These are phyloP conservation scores for Neospora caninum DNA, from an alignment of 169 alveolate species.

Conservation along the genomic window DNA sequence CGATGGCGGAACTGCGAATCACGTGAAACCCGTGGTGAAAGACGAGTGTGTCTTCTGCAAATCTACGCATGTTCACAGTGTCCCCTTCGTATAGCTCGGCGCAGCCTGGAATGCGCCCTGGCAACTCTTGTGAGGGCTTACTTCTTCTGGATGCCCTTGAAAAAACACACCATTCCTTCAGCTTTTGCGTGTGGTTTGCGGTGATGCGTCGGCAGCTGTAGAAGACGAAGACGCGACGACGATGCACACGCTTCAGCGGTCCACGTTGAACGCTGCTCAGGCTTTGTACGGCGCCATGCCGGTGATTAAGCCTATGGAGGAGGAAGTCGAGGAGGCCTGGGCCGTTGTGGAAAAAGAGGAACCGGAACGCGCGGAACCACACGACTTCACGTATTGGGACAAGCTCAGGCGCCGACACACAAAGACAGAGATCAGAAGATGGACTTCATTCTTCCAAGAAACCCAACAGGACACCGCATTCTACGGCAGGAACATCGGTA, in stretches of 20 bases:
- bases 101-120: too few species aligned
- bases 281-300: slow-evolving; percentile 1
- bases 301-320: slow-evolving; percentile 24
- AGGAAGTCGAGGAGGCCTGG: not conserved
- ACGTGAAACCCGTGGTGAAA: too few species aligned
- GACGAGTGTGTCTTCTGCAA: too few species aligned
- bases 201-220: not conserved
- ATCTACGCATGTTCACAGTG: too few species aligned
- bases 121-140: too few species aligned
- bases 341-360: not conserved
- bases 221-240: not conserved
- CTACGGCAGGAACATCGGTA: slow-evolving; percentile 31
- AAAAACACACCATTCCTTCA: too few species aligned
- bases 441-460: slow-evolving; percentile 16
- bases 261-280: not conserved
- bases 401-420: slow-evolving; percentile 39
- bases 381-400: slow-evolving; percentile 55
- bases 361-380: not conserved
- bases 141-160: too few species aligned
- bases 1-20: too few species aligned
- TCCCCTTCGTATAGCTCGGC: too few species aligned
- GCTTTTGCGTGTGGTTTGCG: not conserved
- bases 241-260: not conserved
- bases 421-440: slow-evolving; percentile 38
- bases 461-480: slow-evolving; percentile 42